phyloP scores from a whole-genome alignment of 495 filamentous ascomycete genomes.

The Penicillium simplicissimum region DNA sequence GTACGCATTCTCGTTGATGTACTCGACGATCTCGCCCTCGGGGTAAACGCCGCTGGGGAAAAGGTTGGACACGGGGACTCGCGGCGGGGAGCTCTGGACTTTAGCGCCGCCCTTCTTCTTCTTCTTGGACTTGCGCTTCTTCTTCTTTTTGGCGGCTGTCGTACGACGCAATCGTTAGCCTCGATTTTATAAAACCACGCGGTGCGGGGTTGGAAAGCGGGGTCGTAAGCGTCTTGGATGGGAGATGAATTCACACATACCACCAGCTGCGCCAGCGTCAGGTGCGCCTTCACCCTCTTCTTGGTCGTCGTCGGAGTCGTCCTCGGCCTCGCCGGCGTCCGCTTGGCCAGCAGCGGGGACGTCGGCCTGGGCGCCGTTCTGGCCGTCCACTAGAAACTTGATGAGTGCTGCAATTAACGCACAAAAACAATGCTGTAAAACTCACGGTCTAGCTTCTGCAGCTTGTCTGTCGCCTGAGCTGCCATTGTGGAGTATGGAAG shows the following conservation, averaged over 20 bases:
- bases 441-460: conserved; percentile 55
- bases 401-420: conserved; percentile 25
- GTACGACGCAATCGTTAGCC: conserved; percentile 15
- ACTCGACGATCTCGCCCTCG: conserved; percentile 78
- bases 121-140: conserved; percentile 75
- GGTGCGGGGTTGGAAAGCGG: conserved; percentile 5
- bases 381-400: conserved; percentile 44
- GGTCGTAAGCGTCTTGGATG: background rate
- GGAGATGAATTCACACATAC: conserved; percentile 31
- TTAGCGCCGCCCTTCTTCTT: conserved; percentile 68
- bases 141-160: conserved; percentile 70
- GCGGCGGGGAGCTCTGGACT: conserved; percentile 74
- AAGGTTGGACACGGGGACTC: conserved; percentile 71
- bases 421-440: background rate
- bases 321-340: conserved; percentile 52
- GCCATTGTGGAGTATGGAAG: conserved; percentile 46
- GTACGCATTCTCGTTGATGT: conserved; percentile 72
- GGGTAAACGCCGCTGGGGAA: conserved; percentile 76
- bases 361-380: conserved; percentile 47
- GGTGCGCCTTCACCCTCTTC: conserved; percentile 48
- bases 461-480: conserved; percentile 52
- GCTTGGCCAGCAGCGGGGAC: conserved; percentile 41
- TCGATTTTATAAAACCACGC: conserved; percentile 8
- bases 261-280: conserved; percentile 45
- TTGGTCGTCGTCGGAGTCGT: conserved; percentile 67